A percentile compares a stretch with the other conserved stretches of the same genome.
phyloP scores from a whole-genome alignment of 495 filamentous ascomycete genomes.

The Penicillium diatomitis region DNA sequence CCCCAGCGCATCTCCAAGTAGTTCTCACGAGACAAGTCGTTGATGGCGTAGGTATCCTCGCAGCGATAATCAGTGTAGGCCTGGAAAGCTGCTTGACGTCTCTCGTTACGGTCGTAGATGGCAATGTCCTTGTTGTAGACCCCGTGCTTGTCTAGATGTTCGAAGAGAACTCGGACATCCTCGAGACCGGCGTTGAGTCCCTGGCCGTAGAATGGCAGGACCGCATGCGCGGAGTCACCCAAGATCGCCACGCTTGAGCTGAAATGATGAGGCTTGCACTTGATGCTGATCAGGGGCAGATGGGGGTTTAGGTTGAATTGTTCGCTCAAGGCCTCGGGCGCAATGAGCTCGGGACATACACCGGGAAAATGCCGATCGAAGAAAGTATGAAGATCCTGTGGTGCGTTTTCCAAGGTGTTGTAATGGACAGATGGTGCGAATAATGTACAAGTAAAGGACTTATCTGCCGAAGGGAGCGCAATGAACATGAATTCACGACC shows the following conservation, averaged over 20 bases:
- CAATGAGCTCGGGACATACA: conserved; percentile 70
- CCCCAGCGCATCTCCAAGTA: conserved; percentile 87
- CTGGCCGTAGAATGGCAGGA: conserved; percentile 93
- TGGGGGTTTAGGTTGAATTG: conserved; percentile 77
- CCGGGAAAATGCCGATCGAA: conserved; percentile 82
- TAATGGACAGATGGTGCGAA: conserved; percentile 60
- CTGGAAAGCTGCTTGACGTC: conserved; percentile 50
- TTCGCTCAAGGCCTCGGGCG: conserved; percentile 51
- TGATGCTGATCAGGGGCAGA: conserved; percentile 84
- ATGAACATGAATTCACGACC: conserved; percentile 94
- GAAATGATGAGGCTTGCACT: conserved; percentile 82
- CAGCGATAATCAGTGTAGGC: conserved; percentile 65
- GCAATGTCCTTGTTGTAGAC: conserved; percentile 26
- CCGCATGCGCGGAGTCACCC: conserved; percentile 93
- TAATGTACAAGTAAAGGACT: conserved; percentile 90
- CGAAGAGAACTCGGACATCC: conserved; percentile 73
- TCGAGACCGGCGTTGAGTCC: conserved; percentile 84
- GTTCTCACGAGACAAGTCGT: conserved; percentile 83
- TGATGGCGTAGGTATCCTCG: conserved; percentile 78
- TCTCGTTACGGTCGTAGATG: conserved; percentile 29
- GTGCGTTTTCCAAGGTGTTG: conserved; percentile 46
- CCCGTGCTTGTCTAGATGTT: conserved; percentile 56
- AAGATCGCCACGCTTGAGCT: conserved; percentile 69
- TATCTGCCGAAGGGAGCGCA: conserved; percentile 80
- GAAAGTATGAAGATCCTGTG: conserved; percentile 50